Percentiles rank a stretch among this genome's conserved stretches.
These are phyloP conservation scores for Chalaropsis thielavioides DNA, from an alignment of 2,329 filamentous ascomycete species.

Conservation along the genomic window DNA sequence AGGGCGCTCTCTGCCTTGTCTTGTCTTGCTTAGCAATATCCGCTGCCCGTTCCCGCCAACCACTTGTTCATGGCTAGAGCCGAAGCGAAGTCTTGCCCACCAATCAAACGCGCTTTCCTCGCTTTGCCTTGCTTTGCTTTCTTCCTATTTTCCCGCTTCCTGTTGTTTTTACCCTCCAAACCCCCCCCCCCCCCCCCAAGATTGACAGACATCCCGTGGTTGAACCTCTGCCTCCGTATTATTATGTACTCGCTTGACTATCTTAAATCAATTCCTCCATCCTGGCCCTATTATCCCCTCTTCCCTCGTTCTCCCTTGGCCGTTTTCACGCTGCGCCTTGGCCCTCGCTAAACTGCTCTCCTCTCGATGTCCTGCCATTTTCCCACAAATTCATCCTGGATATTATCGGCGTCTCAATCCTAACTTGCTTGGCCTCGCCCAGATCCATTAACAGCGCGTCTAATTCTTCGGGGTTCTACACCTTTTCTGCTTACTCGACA, in stretches of 20 bases:
- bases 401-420: background rate
- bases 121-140: background rate
- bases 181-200: too few relatives aligned
- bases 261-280: background rate
- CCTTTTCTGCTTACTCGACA: conserved; percentile 7
- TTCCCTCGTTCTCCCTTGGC: background rate
- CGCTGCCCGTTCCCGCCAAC: background rate
- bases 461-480: conserved; percentile 11
- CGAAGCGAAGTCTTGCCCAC: background rate
- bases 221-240: background rate
- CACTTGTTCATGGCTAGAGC: background rate
- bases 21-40: background rate
- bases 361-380: background rate
- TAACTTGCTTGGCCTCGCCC: conserved; percentile 17
- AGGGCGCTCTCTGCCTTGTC: background rate
- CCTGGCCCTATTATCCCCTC: background rate
- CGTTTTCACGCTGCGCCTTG: background rate
- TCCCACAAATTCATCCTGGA: background rate
- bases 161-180: background rate
- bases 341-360: background rate
- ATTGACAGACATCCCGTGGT: background rate
- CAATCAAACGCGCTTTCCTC: background rate
- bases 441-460: conserved; percentile 9
- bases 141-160: background rate
- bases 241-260: background rate